Percentiles rank a stretch among this genome's conserved stretches.
These are phyloP conservation scores for Clonostachys byssicola DNA, from an alignment of 2,329 filamentous ascomycete species.

Conservation along the genomic window DNA sequence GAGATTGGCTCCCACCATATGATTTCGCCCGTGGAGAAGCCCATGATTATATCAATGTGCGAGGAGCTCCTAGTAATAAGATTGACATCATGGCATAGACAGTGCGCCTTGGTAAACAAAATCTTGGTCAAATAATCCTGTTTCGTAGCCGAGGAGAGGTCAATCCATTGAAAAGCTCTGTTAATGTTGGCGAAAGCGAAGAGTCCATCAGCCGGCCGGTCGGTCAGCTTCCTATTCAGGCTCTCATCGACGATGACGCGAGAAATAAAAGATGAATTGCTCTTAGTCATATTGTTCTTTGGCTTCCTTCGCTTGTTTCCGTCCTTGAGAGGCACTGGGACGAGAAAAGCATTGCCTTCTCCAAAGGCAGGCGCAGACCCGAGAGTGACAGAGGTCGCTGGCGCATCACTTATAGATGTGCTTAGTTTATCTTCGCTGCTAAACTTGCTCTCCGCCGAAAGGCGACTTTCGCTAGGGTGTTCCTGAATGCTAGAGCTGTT, in stretches of 20 bases:
- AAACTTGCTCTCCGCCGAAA: conserved; percentile 55
- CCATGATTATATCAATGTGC: conserved; percentile 90
- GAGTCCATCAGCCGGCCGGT: conserved; percentile 72
- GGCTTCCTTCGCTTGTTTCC: conserved; percentile 82
- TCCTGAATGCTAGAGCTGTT: conserved; percentile 53
- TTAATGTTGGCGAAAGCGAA: conserved; percentile 97
- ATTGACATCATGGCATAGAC: conserved; percentile 92
- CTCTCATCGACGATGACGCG: conserved; percentile 87
- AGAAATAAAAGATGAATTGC: conserved; percentile 98
- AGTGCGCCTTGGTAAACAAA: conserved; percentile 93
- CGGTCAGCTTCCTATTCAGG: conserved; percentile 72
- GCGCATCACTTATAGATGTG: conserved; percentile 47
- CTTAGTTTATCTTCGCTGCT: conserved; percentile 53
- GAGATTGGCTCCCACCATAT: conserved; percentile 98
- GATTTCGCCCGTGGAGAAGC: conserved; percentile 93
- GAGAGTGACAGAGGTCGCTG: conserved; percentile 26
- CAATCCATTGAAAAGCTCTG: conserved; percentile 92
- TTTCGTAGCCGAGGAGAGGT: conserved; percentile 74
- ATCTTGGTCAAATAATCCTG: conserved; percentile 93
- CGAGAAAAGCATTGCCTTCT: conserved; percentile 75
- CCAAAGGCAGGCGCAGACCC: conserved; percentile 69
- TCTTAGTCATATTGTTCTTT: conserved; percentile 98
- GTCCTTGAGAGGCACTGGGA: conserved; percentile 61
- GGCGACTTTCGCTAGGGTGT: conserved; percentile 54
- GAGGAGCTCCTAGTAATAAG: conserved; percentile 69